Conservation (phyloP, 2,329 filamentous ascomycete genomes). For the Colletotrichum magnum region DNA sequence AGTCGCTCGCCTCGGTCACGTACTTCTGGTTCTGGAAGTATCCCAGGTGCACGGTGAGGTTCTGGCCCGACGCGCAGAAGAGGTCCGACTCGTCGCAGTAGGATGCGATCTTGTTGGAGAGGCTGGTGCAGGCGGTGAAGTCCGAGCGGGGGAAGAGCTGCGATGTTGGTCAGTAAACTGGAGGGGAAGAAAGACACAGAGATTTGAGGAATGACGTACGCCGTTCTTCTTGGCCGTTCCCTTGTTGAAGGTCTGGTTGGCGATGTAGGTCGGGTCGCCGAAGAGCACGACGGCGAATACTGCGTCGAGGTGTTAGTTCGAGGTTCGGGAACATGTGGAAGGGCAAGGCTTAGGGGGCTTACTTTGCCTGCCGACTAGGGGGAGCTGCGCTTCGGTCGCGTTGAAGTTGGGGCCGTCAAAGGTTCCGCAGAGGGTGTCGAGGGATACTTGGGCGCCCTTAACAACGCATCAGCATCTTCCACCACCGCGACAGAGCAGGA, state of each 20-base stretch:
- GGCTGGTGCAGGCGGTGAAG: conserved; percentile 13
- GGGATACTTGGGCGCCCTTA: conserved; percentile 56
- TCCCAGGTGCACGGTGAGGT: conserved; percentile 32
- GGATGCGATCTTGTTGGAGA: conserved; percentile 15
- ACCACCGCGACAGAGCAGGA: no score
- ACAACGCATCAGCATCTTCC: background rate
- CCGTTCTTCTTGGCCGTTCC: conserved; percentile 55
- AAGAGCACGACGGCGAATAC: conserved; percentile 58
- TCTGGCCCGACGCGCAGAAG: conserved; percentile 36
- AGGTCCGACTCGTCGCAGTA: conserved; percentile 36
- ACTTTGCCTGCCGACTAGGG: conserved; percentile 52
- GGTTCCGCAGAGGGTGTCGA: conserved; percentile 56
- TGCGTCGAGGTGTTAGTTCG: conserved; percentile 34
- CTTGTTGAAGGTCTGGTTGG: conserved; percentile 51
- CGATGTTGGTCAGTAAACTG: background rate
- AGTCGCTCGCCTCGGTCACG: conserved; percentile 9
- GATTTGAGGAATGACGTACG: conserved; percentile 46
- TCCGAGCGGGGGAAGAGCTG: conserved; percentile 37
- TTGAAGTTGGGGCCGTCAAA: conserved; percentile 46
- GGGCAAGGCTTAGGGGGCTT: conserved; percentile 31
- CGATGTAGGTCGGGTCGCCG: conserved; percentile 57
- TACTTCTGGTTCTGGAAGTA: conserved; percentile 37
- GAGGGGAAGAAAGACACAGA: accelerated
- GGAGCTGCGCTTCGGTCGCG: conserved; percentile 44
- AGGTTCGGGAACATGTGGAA: no score